Evolutionary conservation across 345 rosid species (phyloP).

Genomic region (Eucalyptus leucophloia): DNA sequence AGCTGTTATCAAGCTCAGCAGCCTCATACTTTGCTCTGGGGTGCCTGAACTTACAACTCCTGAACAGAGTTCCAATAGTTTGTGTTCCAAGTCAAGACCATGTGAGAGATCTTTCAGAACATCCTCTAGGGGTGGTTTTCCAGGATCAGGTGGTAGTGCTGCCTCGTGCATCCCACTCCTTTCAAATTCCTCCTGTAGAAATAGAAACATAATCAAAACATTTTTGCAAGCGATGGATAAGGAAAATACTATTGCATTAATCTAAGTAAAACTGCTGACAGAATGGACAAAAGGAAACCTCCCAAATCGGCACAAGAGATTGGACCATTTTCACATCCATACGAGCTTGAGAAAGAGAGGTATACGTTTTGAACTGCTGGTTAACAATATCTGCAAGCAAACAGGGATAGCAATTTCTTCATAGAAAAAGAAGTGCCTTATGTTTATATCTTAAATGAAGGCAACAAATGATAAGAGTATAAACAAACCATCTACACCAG

Average conservation of each 20-base stretch:
- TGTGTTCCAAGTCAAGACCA: conserved; percentile 37
- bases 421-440: background rate
- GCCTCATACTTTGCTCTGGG: conserved; percentile 6
- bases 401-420: background rate
- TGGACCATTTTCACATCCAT: conserved; percentile 90
- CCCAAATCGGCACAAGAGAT: conserved; percentile 95
- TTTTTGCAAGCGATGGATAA: background rate
- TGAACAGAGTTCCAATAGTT: conserved; percentile 20
- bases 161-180: conserved; percentile 55
- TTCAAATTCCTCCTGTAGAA: conserved; percentile 70
- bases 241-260: background rate
- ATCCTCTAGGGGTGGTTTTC: conserved; percentile 57
- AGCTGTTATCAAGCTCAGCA: conserved; percentile 7
- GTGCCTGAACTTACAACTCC: conserved; percentile 9
- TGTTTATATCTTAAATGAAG: background rate
- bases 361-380: conserved; percentile 47
- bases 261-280: background rate
- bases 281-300: conserved; percentile 37
- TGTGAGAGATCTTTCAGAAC: conserved; percentile 51
- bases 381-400: conserved; percentile 64
- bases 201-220: background rate
- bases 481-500: conserved; percentile 53
- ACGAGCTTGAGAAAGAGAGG: conserved; percentile 62
- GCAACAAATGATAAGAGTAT: background rate
- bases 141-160: conserved; percentile 48